These are phyloP conservation scores for Calocybe gangraenosa DNA, from an alignment of 768 basidiomycete species.

Conservation along the genomic window DNA sequence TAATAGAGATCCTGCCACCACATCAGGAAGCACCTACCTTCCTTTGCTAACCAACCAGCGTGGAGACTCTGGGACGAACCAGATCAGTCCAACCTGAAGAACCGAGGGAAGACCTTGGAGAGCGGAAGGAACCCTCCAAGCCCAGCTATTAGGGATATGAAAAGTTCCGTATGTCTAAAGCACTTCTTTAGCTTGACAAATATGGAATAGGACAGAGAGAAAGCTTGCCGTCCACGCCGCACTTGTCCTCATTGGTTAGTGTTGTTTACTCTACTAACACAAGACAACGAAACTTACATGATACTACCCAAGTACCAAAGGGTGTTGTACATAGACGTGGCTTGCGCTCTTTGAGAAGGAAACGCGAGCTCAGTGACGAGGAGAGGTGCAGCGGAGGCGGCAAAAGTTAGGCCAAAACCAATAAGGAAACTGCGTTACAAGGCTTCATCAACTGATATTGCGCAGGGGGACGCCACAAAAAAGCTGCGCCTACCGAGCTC, in stretches of 20 bases:
- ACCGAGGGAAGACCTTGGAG: conserved; percentile 60
- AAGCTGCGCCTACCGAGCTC: conserved; percentile 39
- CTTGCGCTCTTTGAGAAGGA: conserved; percentile 63
- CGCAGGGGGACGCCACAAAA: too few species aligned
- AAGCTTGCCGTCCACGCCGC: background rate
- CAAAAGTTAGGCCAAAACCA: conserved; percentile 63
- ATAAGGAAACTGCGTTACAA: conserved; percentile 39
- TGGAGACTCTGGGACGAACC: conserved; percentile 69
- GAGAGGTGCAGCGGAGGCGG: conserved; percentile 68
- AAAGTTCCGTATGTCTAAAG: conserved; percentile 62
- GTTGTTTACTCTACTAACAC: background rate
- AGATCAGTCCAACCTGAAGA: conserved; percentile 54
- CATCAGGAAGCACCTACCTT: background rate
- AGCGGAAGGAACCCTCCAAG: conserved; percentile 70
- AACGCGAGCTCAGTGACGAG: conserved; percentile 72
- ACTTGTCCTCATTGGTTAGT: background rate
- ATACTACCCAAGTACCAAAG: conserved; percentile 26
- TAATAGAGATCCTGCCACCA: background rate
- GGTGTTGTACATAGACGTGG: background rate
- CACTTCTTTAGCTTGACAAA: too few species aligned
- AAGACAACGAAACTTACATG: conserved; percentile 34
- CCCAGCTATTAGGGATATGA: conserved; percentile 52
- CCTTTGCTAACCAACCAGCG: conserved; percentile 71
- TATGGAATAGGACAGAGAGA: background rate
- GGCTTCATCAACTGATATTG: background rate